Evolutionary conservation across 1,284 basidiomycete genomes (phyloP).

Genomic region (Entoloma clypeatum): DNA sequence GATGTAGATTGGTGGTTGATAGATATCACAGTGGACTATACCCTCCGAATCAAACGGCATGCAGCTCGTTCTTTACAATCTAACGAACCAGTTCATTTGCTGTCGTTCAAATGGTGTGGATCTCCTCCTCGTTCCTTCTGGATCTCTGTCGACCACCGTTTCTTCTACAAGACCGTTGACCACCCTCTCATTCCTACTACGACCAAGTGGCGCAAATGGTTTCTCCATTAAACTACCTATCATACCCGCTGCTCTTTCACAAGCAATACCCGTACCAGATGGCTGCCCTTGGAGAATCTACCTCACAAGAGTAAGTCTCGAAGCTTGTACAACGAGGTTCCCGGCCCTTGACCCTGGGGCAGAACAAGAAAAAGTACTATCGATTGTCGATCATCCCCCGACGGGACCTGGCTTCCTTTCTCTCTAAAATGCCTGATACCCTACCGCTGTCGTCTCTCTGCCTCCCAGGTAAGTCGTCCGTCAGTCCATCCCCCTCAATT

Average conservation of each 20-base stretch:
- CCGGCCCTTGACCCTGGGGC: not conserved
- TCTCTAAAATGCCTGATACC: slow-evolving; percentile 64
- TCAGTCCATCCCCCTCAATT: slow-evolving; percentile 18
- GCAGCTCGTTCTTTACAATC: too few species aligned
- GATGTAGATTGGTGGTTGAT: too few species aligned
- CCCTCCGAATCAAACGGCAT: too few species aligned
- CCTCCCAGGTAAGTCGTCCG: slow-evolving; percentile 59
- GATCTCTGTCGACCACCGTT: too few species aligned
- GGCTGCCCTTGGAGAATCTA: slow-evolving; percentile 58
- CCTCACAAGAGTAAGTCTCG: slow-evolving; percentile 42
- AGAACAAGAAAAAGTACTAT: slow-evolving; percentile 40
- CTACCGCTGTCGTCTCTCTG: slow-evolving; percentile 65
- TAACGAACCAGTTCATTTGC: too few species aligned
- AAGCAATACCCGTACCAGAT: slow-evolving; percentile 35
- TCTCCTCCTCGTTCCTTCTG: too few species aligned
- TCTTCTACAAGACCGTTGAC: too few species aligned
- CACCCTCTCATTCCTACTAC: too few species aligned
- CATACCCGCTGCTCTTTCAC: slow-evolving; percentile 39
- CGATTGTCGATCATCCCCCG: slow-evolving; percentile 52
- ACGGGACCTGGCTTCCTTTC: slow-evolving; percentile 55
- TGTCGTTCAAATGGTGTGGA: too few species aligned
- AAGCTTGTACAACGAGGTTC: slow-evolving; percentile 1
- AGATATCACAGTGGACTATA: too few species aligned
- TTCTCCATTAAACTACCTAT: slow-evolving; percentile 26
- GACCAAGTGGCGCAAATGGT: too few species aligned